Evolutionary conservation across 257 asterid genomes (phyloP).

Genomic region (Solanum pennellii): DNA sequence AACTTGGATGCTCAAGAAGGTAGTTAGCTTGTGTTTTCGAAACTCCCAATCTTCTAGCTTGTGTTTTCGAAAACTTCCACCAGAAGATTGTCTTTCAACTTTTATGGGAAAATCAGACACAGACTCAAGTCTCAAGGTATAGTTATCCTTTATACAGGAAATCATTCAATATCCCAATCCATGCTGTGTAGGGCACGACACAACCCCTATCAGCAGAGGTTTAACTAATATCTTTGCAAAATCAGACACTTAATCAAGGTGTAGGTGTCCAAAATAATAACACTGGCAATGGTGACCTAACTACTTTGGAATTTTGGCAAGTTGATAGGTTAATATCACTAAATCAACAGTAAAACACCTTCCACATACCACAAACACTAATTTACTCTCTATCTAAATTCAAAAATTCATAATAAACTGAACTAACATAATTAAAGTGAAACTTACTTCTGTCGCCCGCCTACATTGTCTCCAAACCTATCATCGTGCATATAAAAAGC

Average conservation of each 20-base stretch:
- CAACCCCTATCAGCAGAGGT: neutral
- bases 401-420: neutral
- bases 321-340: neutral
- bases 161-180: neutral
- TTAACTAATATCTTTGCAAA: neutral
- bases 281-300: neutral
- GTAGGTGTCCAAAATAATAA: neutral
- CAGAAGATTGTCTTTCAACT: neutral
- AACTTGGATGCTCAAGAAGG: neutral
- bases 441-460: conserved; percentile 59
- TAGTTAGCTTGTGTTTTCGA: neutral
- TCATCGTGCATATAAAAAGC: conserved; percentile 99
- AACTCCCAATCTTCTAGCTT: neutral
- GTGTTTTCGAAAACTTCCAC: neutral
- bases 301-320: neutral
- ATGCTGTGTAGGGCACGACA: neutral
- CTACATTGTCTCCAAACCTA: conserved; percentile 71
- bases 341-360: neutral
- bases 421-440: neutral
- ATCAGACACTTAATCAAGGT: neutral
- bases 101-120: neutral
- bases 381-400: neutral
- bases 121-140: neutral
- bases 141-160: neutral
- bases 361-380: neutral